A percentile compares a stretch with the other conserved stretches of the same genome.
phyloP scores from a whole-genome alignment of 2,329 filamentous ascomycete genomes.

The Trichoderma sp. region DNA sequence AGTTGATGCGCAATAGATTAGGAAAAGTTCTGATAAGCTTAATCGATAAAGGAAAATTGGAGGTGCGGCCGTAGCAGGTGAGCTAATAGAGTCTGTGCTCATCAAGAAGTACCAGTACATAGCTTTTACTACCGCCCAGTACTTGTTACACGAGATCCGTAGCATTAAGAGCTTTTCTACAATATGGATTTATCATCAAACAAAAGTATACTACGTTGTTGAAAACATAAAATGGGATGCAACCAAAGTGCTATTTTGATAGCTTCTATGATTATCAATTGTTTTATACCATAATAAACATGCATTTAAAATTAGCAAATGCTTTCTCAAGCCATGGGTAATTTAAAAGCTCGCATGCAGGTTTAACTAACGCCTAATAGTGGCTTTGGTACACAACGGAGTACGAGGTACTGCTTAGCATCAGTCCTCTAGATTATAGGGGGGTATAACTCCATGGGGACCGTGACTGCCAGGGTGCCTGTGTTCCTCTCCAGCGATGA shows the following conservation, averaged over 20 bases:
- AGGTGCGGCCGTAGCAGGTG: too few relatives aligned
- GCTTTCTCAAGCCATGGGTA: not conserved
- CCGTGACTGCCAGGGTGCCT: conserved; percentile 21
- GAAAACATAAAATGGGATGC: too few relatives aligned
- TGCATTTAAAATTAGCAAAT: not conserved
- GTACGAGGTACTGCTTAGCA: conserved; percentile 23
- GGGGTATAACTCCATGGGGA: conserved; percentile 20
- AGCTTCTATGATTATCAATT: not conserved
- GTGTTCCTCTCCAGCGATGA: conserved; percentile 23
- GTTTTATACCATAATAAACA: too few relatives aligned
- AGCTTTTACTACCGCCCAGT: not conserved
- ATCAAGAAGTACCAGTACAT: not conserved
- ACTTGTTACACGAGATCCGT: not conserved
- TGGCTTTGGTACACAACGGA: conserved; percentile 1
- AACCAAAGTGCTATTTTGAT: not conserved
- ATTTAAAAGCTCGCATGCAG: not conserved
- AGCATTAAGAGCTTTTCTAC: not conserved
- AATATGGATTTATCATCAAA: not conserved
- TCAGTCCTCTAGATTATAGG: conserved; percentile 24
- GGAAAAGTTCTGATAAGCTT: not conserved
- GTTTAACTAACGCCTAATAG: not conserved
- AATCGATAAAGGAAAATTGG: not conserved
- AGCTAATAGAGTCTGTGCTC: not conserved
- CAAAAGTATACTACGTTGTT: not conserved
- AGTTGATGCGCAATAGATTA: not conserved